These are phyloP conservation scores for Ogataea angusta DNA, from an alignment of 805 yeast species.

Conservation along the genomic window DNA sequence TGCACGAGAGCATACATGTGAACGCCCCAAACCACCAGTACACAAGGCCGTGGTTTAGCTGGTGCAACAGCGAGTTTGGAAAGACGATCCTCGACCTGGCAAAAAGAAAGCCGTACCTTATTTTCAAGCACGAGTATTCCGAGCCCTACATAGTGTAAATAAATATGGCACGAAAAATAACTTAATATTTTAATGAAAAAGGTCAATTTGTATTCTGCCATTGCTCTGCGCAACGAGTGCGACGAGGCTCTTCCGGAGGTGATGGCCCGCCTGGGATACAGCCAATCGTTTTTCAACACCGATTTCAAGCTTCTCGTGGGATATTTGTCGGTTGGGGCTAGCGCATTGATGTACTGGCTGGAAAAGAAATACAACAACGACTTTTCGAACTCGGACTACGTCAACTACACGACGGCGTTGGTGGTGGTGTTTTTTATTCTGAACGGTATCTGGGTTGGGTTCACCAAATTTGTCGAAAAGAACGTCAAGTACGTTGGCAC, in stretches of 20 bases:
- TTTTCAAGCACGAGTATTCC: conserved; percentile 47
- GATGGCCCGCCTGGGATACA: conserved; percentile 43
- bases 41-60: conserved; percentile 89
- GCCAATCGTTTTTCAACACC: conserved; percentile 42
- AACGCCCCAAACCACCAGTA: conserved; percentile 48
- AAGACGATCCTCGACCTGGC: conserved; percentile 80
- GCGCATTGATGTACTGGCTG: conserved; percentile 43
- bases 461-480: conserved; percentile 37
- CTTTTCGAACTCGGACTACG: conserved; percentile 38
- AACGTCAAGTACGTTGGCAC: conserved; percentile 46
- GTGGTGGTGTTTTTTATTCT: conserved; percentile 38
- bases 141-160: conserved; percentile 2
- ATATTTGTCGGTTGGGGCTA: conserved; percentile 41
- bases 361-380: conserved; percentile 45
- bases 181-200: conserved; percentile 17
- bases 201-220: conserved; percentile 40
- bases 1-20: conserved; percentile 81
- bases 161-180: conserved; percentile 15
- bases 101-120: conserved; percentile 64
- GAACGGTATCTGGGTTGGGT: conserved; percentile 35
- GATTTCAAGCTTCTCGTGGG: conserved; percentile 52
- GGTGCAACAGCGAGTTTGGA: conserved; percentile 92
- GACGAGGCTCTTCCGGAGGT: conserved; percentile 47
- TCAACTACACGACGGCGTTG: conserved; percentile 33
- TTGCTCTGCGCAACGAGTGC: conserved; percentile 44